These are phyloP conservation scores for Fusarium concolor DNA, from an alignment of 2,329 filamentous ascomycete species.

Conservation along the genomic window DNA sequence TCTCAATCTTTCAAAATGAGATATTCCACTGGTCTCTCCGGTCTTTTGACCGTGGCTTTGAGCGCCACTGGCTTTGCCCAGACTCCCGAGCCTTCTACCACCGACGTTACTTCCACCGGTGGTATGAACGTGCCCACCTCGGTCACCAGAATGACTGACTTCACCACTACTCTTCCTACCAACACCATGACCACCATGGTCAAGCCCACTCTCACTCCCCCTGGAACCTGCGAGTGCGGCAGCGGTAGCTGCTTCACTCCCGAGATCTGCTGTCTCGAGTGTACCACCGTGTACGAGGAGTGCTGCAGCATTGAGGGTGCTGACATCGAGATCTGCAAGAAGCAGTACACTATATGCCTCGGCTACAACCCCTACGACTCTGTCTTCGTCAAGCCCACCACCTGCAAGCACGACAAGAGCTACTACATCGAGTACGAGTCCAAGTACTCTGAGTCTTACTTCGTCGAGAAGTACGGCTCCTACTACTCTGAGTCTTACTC, in stretches of 20 bases:
- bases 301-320: conserved; percentile 15
- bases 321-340: conserved; percentile 18
- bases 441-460: conserved; percentile 18
- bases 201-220: conserved; percentile 13
- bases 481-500: background rate
- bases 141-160: conserved; percentile 6
- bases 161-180: background rate
- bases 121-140: conserved; percentile 23
- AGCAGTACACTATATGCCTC: conserved; percentile 23
- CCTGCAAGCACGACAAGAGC: conserved; percentile 30
- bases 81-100: background rate
- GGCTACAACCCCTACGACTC: conserved; percentile 29
- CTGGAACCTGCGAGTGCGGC: conserved; percentile 11
- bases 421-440: conserved; percentile 32
- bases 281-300: conserved; percentile 30
- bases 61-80: conserved; percentile 20
- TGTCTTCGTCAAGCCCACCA: conserved; percentile 7
- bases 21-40: conserved; percentile 33
- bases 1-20: conserved; percentile 25
- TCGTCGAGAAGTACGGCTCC: conserved; percentile 14
- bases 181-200: conserved; percentile 21
- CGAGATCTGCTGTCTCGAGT: conserved; percentile 23
- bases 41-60: conserved; percentile 39
- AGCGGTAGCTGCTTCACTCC: conserved; percentile 18
- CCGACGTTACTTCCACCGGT: conserved; percentile 5